These are phyloP conservation scores for Candida loeiensis DNA, from an alignment of 805 yeast species.

Conservation along the genomic window DNA sequence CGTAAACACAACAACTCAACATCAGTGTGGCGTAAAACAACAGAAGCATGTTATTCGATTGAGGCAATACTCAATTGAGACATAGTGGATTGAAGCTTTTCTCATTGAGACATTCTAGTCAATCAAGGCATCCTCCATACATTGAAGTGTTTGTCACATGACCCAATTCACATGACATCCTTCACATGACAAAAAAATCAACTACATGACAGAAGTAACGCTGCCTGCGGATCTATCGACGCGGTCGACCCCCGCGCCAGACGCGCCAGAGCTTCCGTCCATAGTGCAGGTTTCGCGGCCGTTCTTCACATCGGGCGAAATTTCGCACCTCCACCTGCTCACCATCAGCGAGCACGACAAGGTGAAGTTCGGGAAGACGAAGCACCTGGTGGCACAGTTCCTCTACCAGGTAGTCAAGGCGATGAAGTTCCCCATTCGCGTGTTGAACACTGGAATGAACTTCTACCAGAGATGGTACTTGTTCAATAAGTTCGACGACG, in stretches of 20 bases:
- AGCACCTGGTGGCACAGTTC: conserved; percentile 52
- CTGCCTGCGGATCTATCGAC: background rate
- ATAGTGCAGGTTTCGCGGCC: conserved; percentile 54
- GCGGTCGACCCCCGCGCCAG: conserved; percentile 8
- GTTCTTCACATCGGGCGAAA: conserved; percentile 52
- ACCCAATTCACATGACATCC: no score
- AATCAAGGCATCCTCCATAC: no score
- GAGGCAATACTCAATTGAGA: no score
- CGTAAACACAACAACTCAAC: no score
- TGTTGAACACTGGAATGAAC: conserved; percentile 66
- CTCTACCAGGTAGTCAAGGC: conserved; percentile 49
- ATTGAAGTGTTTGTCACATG: background rate
- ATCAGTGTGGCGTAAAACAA: no score
- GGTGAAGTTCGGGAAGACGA: conserved; percentile 45
- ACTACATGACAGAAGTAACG: background rate
- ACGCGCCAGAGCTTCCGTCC: conserved; percentile 8
- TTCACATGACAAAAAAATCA: no score
- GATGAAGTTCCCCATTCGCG: conserved; percentile 65
- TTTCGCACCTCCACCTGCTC: conserved; percentile 46
- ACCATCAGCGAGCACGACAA: conserved; percentile 51
- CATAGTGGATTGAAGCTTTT: no score
- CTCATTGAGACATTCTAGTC: no score
- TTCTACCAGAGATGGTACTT: conserved; percentile 70
- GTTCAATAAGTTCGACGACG: conserved; percentile 50
- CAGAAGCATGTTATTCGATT: no score